Base-by-base conservation (phyloP, 345 rosid species). In the Laguncularia racemosa region DNA sequence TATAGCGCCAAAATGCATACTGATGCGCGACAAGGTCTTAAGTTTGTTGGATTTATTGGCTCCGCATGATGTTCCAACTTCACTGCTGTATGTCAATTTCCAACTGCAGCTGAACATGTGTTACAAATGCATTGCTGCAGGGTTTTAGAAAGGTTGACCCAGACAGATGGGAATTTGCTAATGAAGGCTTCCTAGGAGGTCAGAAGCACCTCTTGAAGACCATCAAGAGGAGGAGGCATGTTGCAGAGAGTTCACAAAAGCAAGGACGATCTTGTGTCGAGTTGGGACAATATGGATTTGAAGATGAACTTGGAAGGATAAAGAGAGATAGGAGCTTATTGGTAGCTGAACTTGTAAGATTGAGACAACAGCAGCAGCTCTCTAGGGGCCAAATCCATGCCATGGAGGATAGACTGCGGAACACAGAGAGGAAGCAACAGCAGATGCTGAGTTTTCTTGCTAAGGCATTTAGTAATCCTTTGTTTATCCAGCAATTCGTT, bases 71-170 rank as follows among this genome's bases (percentile, higher is more conserved):
- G 4, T 33, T 33, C 40, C 6, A 6, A 6, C 28, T 26, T 26
- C 28, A 6, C 28, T 26, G 6, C 28, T 26, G 6, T 26, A 26
- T 6, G 6, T 26, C 2, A 26, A 26, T 26, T 26, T 26, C 28
- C 28, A 26, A 26, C 28, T 26, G 28, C 9, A 33, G 58, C 18
- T 11, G 16, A 7, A 21, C 28, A 19, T 17, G 18, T 65, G 33
- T 50, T 20, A 46, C 40, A 47, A 43, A 5, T 14, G 58, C 55
- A 73, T 19, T 67, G 58, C 76, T 67, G 58, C 76, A 88, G 96
- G 98, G 98, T 18, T 89, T 92, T 48, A 77, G 82, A 73, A 92
- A 89, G 73, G 78, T 92, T 8, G 89, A 92, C 75, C 88, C 96
- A 9, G 96, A 92, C 44, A 70, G 80, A 28, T 92, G 98, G 96